Evolutionary conservation across 2,329 filamentous ascomycete genomes (phyloP), one percentile per base, ranked within the genome.

Genomic region (Teratosphaeria gauchensis): DNA sequence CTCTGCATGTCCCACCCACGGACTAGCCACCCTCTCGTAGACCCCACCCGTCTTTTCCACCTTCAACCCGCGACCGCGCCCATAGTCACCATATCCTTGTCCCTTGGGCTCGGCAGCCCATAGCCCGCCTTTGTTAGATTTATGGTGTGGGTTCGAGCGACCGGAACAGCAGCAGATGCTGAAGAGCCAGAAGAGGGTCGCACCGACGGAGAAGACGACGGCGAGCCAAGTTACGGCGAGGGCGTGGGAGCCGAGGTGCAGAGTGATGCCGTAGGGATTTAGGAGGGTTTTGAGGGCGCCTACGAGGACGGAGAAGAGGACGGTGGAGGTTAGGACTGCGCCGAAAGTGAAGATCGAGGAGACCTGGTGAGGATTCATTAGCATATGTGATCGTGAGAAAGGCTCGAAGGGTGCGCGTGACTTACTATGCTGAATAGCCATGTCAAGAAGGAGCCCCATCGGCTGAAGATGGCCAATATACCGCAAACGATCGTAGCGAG

Each of bases 111-210:
- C 69, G 1, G 67, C 68, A 35, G 63, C 64, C 68, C 67, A 69
- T 9, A 74, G 66, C n/a, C 69, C 68, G 56, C 69, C 68, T 51
- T 70, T 69, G 61, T 77, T 75, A 56, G 70, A 71, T 61, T 72
- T 64, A 63, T 75, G 76, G 68, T 76, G 72, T 56, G 77, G 78
- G 31, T 77, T 75, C 57, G 76, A 79, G 66, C 81, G 79, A 53
- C 90, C 89, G 66, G 82, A 85, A 80, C 92, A 96, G 84, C 92
- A 97, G 86, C 92, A 97, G 69, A 88, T 83, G 74, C 86, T 90
- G 73, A 95, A 84, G 70, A 92, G 77, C 92, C 94, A 97, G 86
- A 97, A 96, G 71, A 96, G 76, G 63, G 83, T 84, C 7, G 88
- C 87, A 51, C 74, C 89, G 35, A 94, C 71, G 62, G 87, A 86